These are phyloP conservation scores for Leishmania turanica DNA, from an alignment of 208 protist genomes.

Conservation along the genomic window DNA sequence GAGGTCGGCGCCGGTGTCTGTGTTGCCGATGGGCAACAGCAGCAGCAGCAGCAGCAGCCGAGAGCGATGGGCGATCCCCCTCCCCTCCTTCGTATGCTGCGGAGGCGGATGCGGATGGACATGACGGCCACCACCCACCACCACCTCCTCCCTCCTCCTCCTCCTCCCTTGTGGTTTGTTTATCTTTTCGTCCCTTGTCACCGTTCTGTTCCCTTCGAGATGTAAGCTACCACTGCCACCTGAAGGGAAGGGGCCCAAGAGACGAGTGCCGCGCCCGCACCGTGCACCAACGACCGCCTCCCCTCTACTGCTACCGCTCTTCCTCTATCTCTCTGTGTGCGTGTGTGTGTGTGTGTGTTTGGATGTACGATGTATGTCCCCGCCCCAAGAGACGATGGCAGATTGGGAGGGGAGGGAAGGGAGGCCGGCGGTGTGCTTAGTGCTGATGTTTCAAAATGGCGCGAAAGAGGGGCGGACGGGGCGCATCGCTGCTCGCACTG, in stretches of 20 bases:
- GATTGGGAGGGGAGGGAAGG: neutral
- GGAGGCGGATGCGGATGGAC: neutral
- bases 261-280: neutral
- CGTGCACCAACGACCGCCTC: neutral
- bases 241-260: neutral
- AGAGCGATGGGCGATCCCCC: neutral
- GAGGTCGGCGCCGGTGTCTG: neutral
- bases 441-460: neutral
- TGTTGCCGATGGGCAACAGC: neutral
- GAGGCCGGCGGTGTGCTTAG: neutral
- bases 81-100: neutral
- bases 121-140: neutral
- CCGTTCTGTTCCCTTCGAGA: neutral
- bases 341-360: neutral
- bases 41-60: neutral
- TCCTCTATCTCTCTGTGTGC: neutral
- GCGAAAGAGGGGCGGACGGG: neutral
- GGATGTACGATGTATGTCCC: neutral
- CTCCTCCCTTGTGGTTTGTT: neutral
- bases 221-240: neutral
- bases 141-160: neutral
- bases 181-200: neutral
- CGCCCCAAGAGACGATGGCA: neutral
- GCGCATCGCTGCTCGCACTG: neutral
- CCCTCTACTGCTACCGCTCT: neutral